Evolutionary conservation across 805 yeast genomes (phyloP), one percentile per base, ranked within the genome.

Genomic region (Saccharomycopsis oosterbeekiorum): DNA sequence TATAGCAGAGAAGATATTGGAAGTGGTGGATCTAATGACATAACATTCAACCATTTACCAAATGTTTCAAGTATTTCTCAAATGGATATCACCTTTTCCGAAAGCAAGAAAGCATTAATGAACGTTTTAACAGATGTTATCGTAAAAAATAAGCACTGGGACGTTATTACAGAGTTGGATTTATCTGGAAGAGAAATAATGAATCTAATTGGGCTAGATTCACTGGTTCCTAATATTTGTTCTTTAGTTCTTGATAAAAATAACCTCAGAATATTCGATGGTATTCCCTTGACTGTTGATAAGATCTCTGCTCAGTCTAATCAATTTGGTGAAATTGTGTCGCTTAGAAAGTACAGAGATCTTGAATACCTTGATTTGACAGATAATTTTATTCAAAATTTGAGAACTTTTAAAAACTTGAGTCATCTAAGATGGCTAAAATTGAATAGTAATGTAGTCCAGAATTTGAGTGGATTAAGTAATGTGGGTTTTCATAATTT

Each of bases 1-100:
- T 17, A 29, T 21, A 42, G 37, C 11, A 55, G 26, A 26, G 15
- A 29, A 12, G 34, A n/a, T 11, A 47, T 41, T 36, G 42, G 43
- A 3, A 34, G 42, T 21, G 53, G 55, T 15, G 39, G 15, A 17
- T 50, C 47, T 26, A 60, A 60, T 55, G 61, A 60, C 15, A 65
- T 61, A 4, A 62, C 64, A 6, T 61, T 63, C 24, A 59, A 58
- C 26, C 60, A 64, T 1, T 54, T 65, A 9, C 62, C 65, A 9
- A 66, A 67, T 43, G 77, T 78, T 1, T 80, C 84, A 0, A 72
- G 73, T 21, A 66, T 75, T 1, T 77, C 82, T 1, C 77, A 76
- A 36, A 59, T 79, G 12, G 79, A 80, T 47, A 59, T 77, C 5
- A 75, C 82, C 0, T 81, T 80, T 64, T 73, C 81, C 1, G 76